Evolutionary conservation across 2,329 filamentous ascomycete species (phyloP), one percentile per base, ranked within the genome.

Genomic region (Penicillium sp.): DNA sequence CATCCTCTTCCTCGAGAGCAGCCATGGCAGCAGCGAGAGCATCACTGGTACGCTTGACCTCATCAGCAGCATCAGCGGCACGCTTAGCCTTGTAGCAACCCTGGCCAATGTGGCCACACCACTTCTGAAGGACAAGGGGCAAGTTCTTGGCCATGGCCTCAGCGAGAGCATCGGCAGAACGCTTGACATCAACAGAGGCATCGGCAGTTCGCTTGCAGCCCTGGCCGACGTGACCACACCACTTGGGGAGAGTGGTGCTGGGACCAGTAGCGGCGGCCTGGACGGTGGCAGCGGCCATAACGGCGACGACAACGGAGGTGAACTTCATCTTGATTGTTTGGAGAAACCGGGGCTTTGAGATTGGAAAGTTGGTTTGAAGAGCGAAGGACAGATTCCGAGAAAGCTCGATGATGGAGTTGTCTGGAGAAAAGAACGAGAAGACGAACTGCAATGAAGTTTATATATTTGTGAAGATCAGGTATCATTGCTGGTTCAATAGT

Each of bases 61-160:
- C 77, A 66, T 86, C 81, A 70, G 89, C 89, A 6, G 86, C 85
- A 68, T 82, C 81, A 48, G 86, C 86, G 33, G 87, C 86, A 67
- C 89, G 86, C 62, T 81, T 80, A 65, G 87, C 83, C 29, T 85
- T 89, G 65, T 87, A 87, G 60, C 75, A 76, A 31, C 68, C 66
- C 54, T 75, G 66, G 21, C 70, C 74, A 21, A 70, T 68, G 48
- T 67, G 65, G 31, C 59, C 60, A 55, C 73, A 76, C 73, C 72
- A 74, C 55, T 68, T 70, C 50, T 65, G 58, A 43, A 70, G 53
- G 49, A 62, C 67, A 44, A 54, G 53, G 21, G 62, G 61, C n/a
- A 61, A 61, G 55, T 64, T 66, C 39, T 68, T 61, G 29, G 68
- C 62, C 61, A 69, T 70, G 33, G 70, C 67, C 41, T 71, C 69